A percentile compares a stretch with the other conserved stretches of the same genome.
Evolutionary conservation across 1,139 yeast genomes (phyloP).

Genomic region (Kurtzmaniella quercitrusa): DNA sequence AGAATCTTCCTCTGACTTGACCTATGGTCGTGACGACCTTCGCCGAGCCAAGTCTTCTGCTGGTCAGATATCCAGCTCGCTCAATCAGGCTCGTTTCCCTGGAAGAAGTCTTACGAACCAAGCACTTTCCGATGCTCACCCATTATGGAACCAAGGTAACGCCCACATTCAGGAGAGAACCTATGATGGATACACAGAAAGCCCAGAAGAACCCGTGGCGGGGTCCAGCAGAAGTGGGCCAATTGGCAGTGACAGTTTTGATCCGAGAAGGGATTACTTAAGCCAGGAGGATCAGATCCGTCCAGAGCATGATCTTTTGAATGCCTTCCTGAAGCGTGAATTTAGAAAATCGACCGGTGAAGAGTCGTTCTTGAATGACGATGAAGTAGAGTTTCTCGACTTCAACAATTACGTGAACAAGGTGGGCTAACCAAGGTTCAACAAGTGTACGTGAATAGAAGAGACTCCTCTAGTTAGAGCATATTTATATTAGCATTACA

Average conservation of each 20-base stretch:
- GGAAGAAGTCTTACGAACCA: neutral
- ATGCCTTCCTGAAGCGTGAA: slow-evolving; percentile 3
- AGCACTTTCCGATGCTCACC: neutral
- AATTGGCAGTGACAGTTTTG: neutral
- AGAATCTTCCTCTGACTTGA: neutral
- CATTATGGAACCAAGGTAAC: neutral
- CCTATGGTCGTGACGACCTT: neutral
- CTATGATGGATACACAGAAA: slow-evolving; percentile 14
- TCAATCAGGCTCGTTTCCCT: neutral
- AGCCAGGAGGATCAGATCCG: neutral
- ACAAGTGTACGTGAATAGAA: too few species aligned
- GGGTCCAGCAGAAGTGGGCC: slow-evolving; percentile 4
- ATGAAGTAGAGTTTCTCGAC: slow-evolving; percentile 25
- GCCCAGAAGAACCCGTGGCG: slow-evolving; percentile 1
- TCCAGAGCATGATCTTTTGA: slow-evolving; percentile 4
- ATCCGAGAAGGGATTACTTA: neutral
- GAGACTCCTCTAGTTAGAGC: too few species aligned
- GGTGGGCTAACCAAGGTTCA: neutral
- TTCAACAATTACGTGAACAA: slow-evolving; percentile 15
- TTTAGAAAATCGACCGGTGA: slow-evolving; percentile 2
- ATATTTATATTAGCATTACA: too few species aligned
- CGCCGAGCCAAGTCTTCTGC: neutral
- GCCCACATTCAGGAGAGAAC: slow-evolving; percentile 14
- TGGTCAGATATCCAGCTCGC: neutral
- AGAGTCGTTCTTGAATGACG: slow-evolving; percentile 24